Base-by-base conservation (phyloP, 2,329 filamentous ascomycete genomes). In the Chaetomium sp. region DNA sequence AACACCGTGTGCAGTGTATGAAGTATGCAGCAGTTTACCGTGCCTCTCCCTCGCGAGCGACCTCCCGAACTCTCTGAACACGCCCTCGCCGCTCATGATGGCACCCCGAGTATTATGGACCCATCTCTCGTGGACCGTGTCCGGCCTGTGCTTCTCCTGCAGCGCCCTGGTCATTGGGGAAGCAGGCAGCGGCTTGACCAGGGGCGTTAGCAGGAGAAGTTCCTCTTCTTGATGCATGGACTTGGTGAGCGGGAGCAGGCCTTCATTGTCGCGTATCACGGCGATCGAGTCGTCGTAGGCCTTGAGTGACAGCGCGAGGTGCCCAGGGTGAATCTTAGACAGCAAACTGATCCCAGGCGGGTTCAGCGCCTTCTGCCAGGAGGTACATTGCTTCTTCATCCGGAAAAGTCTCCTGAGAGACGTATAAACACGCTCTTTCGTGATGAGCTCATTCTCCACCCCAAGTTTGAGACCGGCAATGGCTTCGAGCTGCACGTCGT, bases 261-360 rank as follows among this genome's bases (percentile, higher is more conserved):
- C 85, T 59, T 92, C 88, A 69, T 90, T 92, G 68, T 99, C 92
- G 55, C 91, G 80, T 48, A 97, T 89, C 32, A 99, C 87, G 0
- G 91, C 94, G 58, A 97, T 95, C 1, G 92, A 96, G 62, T 84
- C 86, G 66, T 95, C 91, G 69, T 97, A 99, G 1, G 91, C 91
- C 67, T 82, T 86, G 0, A 85, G 88, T 0, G 92, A 96, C 5
- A 97, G 78, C 5, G 81, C 82, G 8, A 88, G 85, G 68, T 97
- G 92, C 9, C 84, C 82, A 4, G 89, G 87, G 65, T 96, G 91
- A 52, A 96, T 81, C 61, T 87, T 83, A 11, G 89, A 87, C 40
- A 96, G 78, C 6, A 90, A 79, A 49, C 80, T 80, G 49, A 92
- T 80, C 0, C 92, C 91, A 0, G 86, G 84, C 1, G 92, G 91